These are phyloP conservation scores for Beauveria australis DNA, from an alignment of 2,329 filamentous ascomycete species.

Conservation along the genomic window DNA sequence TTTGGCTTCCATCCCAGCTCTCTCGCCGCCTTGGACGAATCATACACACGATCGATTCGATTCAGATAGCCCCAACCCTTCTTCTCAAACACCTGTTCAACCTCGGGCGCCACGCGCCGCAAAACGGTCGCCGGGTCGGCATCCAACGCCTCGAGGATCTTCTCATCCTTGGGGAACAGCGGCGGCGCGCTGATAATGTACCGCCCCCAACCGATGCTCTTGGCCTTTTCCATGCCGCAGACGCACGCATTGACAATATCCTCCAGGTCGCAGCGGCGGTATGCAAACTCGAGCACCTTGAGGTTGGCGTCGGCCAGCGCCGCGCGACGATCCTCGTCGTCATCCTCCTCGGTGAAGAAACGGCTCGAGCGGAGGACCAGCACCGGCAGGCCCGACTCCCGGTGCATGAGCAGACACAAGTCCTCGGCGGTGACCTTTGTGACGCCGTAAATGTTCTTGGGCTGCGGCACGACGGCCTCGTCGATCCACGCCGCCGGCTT, in stretches of 20 bases:
- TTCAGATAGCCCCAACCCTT: constrained; percentile 29
- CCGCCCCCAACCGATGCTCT: constrained; percentile 26
- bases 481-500: constrained; percentile 35
- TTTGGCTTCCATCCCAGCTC: constrained; percentile 34
- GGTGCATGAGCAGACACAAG: constrained; percentile 33
- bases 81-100: constrained; percentile 1
- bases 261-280: constrained; percentile 34
- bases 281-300: constrained; percentile 39
- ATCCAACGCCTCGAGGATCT: constrained; percentile 26
- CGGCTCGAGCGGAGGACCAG: constrained; percentile 36
- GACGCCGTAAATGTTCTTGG: constrained; percentile 41
- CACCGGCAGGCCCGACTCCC: constrained; percentile 30
- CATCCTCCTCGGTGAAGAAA: constrained; percentile 41
- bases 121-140: constrained; percentile 24
- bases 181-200: constrained; percentile 38
- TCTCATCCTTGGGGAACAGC: constrained; percentile 25
- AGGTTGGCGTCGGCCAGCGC: constrained; percentile 33
- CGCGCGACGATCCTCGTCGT: constrained; percentile 31
- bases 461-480: constrained; percentile 30
- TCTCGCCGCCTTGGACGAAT: constrained; percentile 31
- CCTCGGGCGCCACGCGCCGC: background rate
- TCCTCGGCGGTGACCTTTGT: constrained; percentile 44
- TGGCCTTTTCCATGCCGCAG: constrained; percentile 29
- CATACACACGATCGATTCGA: constrained; percentile 37
- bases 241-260: constrained; percentile 35